A percentile compares a stretch with the other conserved stretches of the same genome.
Evolutionary conservation across 108 stramenopile species (phyloP).

Genomic region (Pseudonitzschia multistriata): DNA sequence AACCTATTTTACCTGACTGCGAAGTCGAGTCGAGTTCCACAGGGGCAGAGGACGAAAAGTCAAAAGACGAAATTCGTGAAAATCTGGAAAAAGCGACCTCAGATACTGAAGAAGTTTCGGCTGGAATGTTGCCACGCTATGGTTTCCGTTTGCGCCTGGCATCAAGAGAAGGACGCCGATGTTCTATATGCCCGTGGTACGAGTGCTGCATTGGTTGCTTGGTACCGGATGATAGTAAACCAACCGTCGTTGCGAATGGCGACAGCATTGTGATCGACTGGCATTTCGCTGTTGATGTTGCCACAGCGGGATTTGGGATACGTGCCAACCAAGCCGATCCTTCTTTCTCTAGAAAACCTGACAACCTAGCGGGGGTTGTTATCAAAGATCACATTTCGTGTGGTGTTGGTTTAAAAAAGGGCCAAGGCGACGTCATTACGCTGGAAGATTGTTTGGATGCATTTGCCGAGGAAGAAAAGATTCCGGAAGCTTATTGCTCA

Average conservation of each 20-base stretch:
- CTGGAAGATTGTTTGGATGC: constrained; percentile 84
- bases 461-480: constrained; percentile 85
- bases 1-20: neutral
- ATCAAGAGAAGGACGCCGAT: constrained; percentile 76
- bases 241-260: constrained; percentile 74
- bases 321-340: constrained; percentile 26
- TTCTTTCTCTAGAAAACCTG: neutral
- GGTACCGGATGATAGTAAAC: constrained; percentile 75
- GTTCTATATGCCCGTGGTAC: constrained; percentile 82
- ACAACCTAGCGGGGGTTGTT: constrained; percentile 31
- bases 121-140: constrained; percentile 73
- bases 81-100: constrained; percentile 44
- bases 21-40: neutral
- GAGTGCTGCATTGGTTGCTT: constrained; percentile 86
- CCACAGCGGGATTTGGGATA: constrained; percentile 70
- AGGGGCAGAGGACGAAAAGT: constrained; percentile 5
- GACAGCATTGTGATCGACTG: constrained; percentile 87
- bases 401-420: constrained; percentile 46
- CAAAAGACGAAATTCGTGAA: constrained; percentile 25
- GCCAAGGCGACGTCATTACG: constrained; percentile 66
- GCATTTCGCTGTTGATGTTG: constrained; percentile 85
- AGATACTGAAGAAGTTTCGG: constrained; percentile 74
- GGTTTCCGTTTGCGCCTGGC: constrained; percentile 82
- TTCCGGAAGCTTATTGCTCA: constrained; percentile 86
- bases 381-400: constrained; percentile 73